Base-by-base conservation (phyloP, 1,139 yeast species). In the Geotrichum australiense region DNA sequence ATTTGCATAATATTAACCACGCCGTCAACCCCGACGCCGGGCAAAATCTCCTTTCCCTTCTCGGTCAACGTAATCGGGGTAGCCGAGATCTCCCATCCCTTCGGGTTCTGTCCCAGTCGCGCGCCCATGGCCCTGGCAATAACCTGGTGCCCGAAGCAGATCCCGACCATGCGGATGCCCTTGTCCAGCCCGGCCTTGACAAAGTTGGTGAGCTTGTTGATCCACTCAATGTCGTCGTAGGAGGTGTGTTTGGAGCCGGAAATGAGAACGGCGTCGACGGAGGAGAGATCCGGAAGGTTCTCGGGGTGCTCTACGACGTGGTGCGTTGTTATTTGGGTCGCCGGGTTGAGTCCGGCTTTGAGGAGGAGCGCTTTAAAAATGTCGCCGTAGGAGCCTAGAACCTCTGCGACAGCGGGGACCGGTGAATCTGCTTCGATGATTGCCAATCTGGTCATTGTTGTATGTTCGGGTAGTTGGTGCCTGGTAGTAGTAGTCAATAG, bases 71-170 rank as follows among this genome's bases (percentile, higher is more conserved):
- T 50, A n/a, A 84, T 64, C 5, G 72, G 64, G 2, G 74, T 68
- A 3, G 74, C 66, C 0, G 94, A 87, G 38, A 74, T 64, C 59
- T 86, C 96, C 85, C 91, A 80, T 1, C 93, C 93, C 27, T 61
- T 50, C 1, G 65, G 59, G 58, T 78, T 82, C 46, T 77, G 66
- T 5, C 66, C 76, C 3, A 81, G 80, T 37, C 63, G 62, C 29
- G 76, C 70, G 2, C 86, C 91, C 37, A 84, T 62, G 5, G 80
- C 76, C 45, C 79, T 69, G 2, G 78, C 80, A 21, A 84, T 60
- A 15, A 85, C 68, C 57, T 87, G 96, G 59, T 86, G 96, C 2
- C 96, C 96, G 58, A 84, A 86, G 58, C 96, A 87, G 30, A 86
- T 67, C 1, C 93, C 64, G 5, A 62, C 47, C 2, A 61, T 48